Evolutionary conservation across 2,329 filamentous ascomycete species (phyloP), one percentile per base, ranked within the genome.

Genomic region (Fonsecaea pedrosoi): DNA sequence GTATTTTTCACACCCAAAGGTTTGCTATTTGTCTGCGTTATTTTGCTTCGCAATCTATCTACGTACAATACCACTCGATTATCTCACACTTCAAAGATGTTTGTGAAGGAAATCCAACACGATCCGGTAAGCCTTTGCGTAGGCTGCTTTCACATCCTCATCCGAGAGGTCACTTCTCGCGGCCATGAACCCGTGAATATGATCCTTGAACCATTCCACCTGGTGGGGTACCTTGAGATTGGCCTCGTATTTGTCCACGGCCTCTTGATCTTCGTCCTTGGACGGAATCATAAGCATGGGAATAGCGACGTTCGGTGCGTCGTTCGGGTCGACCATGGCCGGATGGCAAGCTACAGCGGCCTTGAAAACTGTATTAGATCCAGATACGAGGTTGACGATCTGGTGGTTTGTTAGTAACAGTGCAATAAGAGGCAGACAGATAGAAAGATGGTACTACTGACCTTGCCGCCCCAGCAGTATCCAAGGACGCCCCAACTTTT

Each of bases 401-500:
- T 70, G 38, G 30, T 48, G 18, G 21, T 10, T 54, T 5, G 18
- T 65, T 48, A 63, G 56, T 30, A 50, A 10, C 8, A 2, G 15
- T 50, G 18, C 18, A 56, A 40, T 15, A 21, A 5, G 2, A 35
- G 4, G 12, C 8, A n/a, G 21, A 15, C 25, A 18, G 34, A 32
- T 48, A 12, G 35, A 2, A 9, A 30, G 5, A 15, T 1, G 4
- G n/a, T 7, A 38, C 12, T 18, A 68, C 64, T 59, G 15, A 78
- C 75, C 75, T 82, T 82, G 21, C 82, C 83, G 54, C 84, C 84
- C 85, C 85, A 88, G 81, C 87, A 89, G 81, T 81, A 87, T 13
- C 87, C 87, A 32, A 89, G 75, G 54, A 89, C 81, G 2, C 83
- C 86, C 86, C 86, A 89, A 60, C 80, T 80, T 72, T 83, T 79